Evolutionary conservation across 768 basidiomycete genomes (phyloP), one percentile per base, ranked within the genome.

Genomic region (Dioszegia aurantiaca): DNA sequence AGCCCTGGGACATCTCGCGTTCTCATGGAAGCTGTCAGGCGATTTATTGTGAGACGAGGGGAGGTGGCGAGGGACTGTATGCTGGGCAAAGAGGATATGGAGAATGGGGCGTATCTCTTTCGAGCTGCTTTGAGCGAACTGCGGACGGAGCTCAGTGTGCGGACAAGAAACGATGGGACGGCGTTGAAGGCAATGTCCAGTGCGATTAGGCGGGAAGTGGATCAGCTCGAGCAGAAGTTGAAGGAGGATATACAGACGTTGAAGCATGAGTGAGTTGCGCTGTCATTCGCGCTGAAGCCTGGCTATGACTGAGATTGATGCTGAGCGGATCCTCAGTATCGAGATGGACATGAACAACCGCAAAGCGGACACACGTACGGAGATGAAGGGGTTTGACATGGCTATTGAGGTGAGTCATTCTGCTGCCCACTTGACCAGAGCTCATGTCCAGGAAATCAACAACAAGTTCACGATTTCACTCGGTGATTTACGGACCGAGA

Each of bases 291-390:
- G 26, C n/a, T 14, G 19, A 14, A 37, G 21, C 42, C n/a, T n/a
- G n/a, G n/a, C n/a, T n/a, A n/a, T n/a, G n/a, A n/a, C n/a, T n/a
- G n/a, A n/a, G n/a, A n/a, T 14, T 17, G 8, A 14, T 33, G 43
- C 55, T 64, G 55, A 56, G 26, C n/a, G n/a, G n/a, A n/a, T 30
- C 16, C 30, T 17, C 59, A 95, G 92, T 70, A 89, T 93, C 49
- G 92, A 97, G 77, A 91, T 98, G 86, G 95, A 99, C 56, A 81
- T 97, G 59, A 90, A 94, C 69, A 91, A 86, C 61, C 82, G 94
- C 57, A 97, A 92, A 80, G 90, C 87, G 64, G 95, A 98, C 73
- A 83, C 86, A 14, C 87, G 86, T 70, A 81, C 85, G 0, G 92
- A 97, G 51, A 70, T 89, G 59, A 94, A 92, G 77, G 82, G 81